Percentiles rank a stretch among this genome's conserved stretches.
phyloP scores from a whole-genome alignment of 768 basidiomycete genomes.

The Tylopilus cervinicoccineus region DNA sequence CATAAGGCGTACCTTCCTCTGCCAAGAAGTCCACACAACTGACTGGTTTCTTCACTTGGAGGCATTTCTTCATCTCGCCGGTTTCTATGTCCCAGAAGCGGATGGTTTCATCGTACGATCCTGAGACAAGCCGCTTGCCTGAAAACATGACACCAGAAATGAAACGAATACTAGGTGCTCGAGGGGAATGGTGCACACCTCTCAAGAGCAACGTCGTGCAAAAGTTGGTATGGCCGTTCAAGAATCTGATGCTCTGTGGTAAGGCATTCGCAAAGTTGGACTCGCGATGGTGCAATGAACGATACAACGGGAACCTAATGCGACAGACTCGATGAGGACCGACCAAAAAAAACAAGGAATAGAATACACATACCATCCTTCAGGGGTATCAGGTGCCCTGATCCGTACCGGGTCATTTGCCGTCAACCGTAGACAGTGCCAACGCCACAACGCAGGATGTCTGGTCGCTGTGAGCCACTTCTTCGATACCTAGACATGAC shows the following conservation, averaged over 20 bases:
- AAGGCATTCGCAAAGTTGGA: constrained; percentile 74
- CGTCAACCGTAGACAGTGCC: constrained; percentile 71
- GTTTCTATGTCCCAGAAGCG: constrained; percentile 85
- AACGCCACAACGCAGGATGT: constrained; percentile 72
- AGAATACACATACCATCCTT: constrained; percentile 60
- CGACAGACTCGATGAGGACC: neutral
- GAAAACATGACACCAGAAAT: neutral
- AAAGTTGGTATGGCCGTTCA: constrained; percentile 83
- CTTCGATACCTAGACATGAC: constrained; percentile 35
- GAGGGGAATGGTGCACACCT: constrained; percentile 26
- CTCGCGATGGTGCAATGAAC: constrained; percentile 80
- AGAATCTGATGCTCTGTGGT: constrained; percentile 73
- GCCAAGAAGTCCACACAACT: constrained; percentile 85
- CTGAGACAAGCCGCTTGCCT: constrained; percentile 81
- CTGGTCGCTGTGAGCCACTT: constrained; percentile 39
- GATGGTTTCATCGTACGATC: constrained; percentile 90
- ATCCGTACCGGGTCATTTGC: constrained; percentile 66
- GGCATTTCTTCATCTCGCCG: constrained; percentile 65
- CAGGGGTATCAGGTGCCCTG: constrained; percentile 55
- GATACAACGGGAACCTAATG: constrained; percentile 63
- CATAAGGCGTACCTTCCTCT: constrained; percentile 59
- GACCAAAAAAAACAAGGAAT: neutral
- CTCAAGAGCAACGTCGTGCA: constrained; percentile 77
- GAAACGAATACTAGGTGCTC: neutral
- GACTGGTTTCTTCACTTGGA: constrained; percentile 85